Evolutionary conservation across 805 yeast genomes (phyloP).

Genomic region (Nakazawaea peltata): DNA sequence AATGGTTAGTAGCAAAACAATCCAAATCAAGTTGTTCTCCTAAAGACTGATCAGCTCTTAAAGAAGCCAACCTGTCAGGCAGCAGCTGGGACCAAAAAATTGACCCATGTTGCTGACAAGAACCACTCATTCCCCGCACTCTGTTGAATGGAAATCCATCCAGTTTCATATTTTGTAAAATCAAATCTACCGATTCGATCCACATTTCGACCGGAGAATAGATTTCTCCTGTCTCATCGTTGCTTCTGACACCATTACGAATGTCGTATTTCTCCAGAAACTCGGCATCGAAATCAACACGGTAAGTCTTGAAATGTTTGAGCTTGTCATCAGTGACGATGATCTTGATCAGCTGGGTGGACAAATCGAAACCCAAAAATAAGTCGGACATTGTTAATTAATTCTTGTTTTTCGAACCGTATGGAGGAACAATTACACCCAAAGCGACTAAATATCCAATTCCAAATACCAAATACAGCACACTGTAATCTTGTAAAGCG

Average conservation of each 20-base stretch:
- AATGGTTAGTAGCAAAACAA: conserved; percentile 54
- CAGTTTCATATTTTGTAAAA: conserved; percentile 42
- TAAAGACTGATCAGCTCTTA: conserved; percentile 28
- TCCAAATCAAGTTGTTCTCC: conserved; percentile 36
- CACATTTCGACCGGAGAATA: conserved; percentile 85
- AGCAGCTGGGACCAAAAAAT: conserved; percentile 66
- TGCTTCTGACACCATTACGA: conserved; percentile 62
- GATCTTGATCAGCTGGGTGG: conserved; percentile 84
- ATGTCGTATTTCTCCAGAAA: conserved; percentile 49
- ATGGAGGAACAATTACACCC: conserved; percentile 44
- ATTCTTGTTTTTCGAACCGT: conserved; percentile 26
- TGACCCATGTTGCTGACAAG: conserved; percentile 91
- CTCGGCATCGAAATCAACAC: conserved; percentile 67
- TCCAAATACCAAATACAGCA: conserved; percentile 29
- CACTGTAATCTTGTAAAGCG: conserved; percentile 32
- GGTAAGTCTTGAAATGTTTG: conserved; percentile 44
- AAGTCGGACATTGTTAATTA: conserved; percentile 16
- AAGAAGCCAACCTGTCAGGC: conserved; percentile 25
- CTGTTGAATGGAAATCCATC: conserved; percentile 47
- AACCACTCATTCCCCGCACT: conserved; percentile 70
- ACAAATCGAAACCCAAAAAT: conserved; percentile 73
- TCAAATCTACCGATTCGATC: conserved; percentile 72
- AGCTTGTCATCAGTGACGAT: conserved; percentile 52
- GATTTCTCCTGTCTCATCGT: conserved; percentile 49
- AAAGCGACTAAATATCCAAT: conserved; percentile 21